Conservation (phyloP, 1,139 yeast genomes). For the Zygoascus hellenicus region DNA sequence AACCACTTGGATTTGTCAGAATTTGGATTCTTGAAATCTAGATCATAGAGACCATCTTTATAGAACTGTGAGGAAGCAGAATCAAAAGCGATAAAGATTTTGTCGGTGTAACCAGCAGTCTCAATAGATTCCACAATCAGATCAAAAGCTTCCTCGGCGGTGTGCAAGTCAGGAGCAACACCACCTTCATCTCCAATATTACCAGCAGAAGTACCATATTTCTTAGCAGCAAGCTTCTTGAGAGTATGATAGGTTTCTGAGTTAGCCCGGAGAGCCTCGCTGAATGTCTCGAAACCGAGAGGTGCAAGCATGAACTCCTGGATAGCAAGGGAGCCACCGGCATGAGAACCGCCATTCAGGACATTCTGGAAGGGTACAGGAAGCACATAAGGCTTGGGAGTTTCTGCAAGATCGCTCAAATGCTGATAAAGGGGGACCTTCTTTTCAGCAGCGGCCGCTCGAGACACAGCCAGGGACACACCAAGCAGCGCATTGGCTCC, state of each 20-base stretch:
- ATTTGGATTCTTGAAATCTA: constrained; percentile 94
- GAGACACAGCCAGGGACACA: constrained; percentile 88
- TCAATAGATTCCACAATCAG: constrained; percentile 82
- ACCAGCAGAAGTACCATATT: constrained; percentile 95
- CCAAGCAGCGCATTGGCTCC: constrained; percentile 97
- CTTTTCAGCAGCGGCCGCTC: constrained; percentile 93
- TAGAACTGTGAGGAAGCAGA: constrained; percentile 95
- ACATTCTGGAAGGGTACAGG: constrained; percentile 98
- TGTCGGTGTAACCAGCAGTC: constrained; percentile 88
- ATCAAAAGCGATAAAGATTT: constrained; percentile 85
- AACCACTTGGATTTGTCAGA: constrained; percentile 87
- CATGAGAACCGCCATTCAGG: constrained; percentile 98
- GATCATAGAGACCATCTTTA: constrained; percentile 93
- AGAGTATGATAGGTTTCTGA: constrained; percentile 94
- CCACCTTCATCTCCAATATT: constrained; percentile 99
- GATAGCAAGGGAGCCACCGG: constrained; percentile 97
- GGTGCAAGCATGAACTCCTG: constrained; percentile 99
- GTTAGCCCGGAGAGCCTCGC: constrained; percentile 93
- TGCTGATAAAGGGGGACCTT: constrained; percentile 82
- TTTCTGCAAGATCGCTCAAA: constrained; percentile 63
- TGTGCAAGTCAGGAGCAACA: constrained; percentile 92
- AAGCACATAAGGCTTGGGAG: constrained; percentile 69
- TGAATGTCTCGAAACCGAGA: constrained; percentile 75
- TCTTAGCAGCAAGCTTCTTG: constrained; percentile 84
- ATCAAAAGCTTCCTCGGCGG: constrained; percentile 94